Conservation (phyloP, 208 protist species). For the Leishmania tarentolae region DNA sequence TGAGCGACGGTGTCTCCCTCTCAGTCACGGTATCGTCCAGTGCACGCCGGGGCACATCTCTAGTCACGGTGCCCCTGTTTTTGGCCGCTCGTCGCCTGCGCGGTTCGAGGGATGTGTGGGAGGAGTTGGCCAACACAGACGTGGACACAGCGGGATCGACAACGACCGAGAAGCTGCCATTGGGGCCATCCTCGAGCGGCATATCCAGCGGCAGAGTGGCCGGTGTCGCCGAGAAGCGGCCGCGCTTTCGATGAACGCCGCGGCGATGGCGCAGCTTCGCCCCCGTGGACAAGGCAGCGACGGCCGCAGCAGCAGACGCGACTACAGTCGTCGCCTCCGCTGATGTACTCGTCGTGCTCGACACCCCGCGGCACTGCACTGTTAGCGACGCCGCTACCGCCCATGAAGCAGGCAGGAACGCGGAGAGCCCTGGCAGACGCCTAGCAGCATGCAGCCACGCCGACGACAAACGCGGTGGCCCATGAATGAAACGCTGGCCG, state of each 20-base stretch:
- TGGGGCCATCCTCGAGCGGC: background rate
- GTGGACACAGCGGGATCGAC: background rate
- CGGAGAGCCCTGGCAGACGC: background rate
- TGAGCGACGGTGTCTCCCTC: background rate
- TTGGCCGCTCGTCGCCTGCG: background rate
- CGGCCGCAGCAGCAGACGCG: background rate
- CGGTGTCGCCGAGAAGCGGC: background rate
- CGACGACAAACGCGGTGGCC: background rate
- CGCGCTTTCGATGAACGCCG: conserved; percentile 26
- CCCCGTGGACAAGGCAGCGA: conserved; percentile 6
- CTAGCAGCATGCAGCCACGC: background rate
- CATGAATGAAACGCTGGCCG: background rate
- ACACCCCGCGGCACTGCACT: conserved; percentile 2
- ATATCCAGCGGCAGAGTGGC: background rate
- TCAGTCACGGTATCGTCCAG: background rate
- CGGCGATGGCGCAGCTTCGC: conserved; percentile 23
- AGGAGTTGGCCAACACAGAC: background rate
- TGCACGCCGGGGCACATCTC: background rate
- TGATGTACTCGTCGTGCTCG: conserved; percentile 16
- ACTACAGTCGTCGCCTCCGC: background rate
- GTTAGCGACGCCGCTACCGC: conserved; percentile 2
- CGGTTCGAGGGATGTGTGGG: background rate
- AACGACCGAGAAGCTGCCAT: background rate
- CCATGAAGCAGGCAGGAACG: background rate
- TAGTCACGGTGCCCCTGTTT: background rate